Evolutionary conservation across 2,329 filamentous ascomycete genomes (phyloP), one percentile per base, ranked within the genome.

Genomic region (Colletotrichum simmondsii): DNA sequence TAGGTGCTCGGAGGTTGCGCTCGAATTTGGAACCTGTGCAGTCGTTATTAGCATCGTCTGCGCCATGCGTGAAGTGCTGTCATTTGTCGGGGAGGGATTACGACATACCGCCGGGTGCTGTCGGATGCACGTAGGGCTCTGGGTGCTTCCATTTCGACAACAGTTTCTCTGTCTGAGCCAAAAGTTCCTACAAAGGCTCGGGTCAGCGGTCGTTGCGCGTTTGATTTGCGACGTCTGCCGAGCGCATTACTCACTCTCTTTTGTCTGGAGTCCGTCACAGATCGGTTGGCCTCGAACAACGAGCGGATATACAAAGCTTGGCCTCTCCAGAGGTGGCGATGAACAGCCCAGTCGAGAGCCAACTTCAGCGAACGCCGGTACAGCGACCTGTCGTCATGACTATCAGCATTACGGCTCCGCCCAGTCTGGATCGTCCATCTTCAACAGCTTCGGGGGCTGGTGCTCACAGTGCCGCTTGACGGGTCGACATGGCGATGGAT

Each of bases 81-180:
- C 22, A 16, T 6, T 26, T 24, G 22, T 22, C 35, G 22, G 32
- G 14, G 57, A 58, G 12, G 53, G 14, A 35, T 22, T 12, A 42
- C 4, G 5, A 80, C 89, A 76, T 87, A 97, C 96, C 97, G 89
- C 97, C 97, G 12, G 97, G 97, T 52, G 97, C 96, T 54, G 95
- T 97, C 16, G 97, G 97, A 76, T 93, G 91, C 77, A 90, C 88
- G 82, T 98, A 98, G 37, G 97, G 95, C 82, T 99, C 97, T 4
- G 97, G 97, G 81, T 99, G 97, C 86, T 98, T 98, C 96, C 96
- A 99, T 83, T 92, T 94, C 79, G 97, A 91, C 75, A 99, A 86
- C 72, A 98, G 82, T 77, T 93, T 93, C 83, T 98, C 95, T 5
- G 97, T 96, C 85, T 98, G 95, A 74, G 92, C 90, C 76, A 98